A percentile compares a stretch with the other conserved stretches of the same genome.
phyloP scores from a whole-genome alignment of 345 rosid genomes.

The Moricandia arvensis region DNA sequence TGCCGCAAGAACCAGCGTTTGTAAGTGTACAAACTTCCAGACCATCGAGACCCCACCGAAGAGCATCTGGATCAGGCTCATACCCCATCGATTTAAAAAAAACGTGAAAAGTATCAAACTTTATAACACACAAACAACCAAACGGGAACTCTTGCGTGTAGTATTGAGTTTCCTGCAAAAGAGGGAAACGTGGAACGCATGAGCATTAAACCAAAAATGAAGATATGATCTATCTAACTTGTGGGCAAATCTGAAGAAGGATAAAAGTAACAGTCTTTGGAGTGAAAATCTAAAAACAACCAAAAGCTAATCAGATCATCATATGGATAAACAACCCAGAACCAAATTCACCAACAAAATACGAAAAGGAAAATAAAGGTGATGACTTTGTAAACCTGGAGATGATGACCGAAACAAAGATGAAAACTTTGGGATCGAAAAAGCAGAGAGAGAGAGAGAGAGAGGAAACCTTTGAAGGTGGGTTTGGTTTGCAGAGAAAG shows the following conservation, averaged over 20 bases:
- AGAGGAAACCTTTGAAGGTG: conserved; percentile 13
- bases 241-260: background rate
- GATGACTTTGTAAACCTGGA: conserved; percentile 6
- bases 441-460: background rate
- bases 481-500: conserved; percentile 14
- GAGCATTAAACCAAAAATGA: background rate
- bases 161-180: conserved; percentile 17
- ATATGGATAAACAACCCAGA: conserved; percentile 21
- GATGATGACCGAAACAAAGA: conserved; percentile 18
- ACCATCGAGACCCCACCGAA: conserved; percentile 76
- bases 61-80: conserved; percentile 68
- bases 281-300: background rate
- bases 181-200: conserved; percentile 23
- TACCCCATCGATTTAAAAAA: conserved; percentile 22
- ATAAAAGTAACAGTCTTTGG: background rate
- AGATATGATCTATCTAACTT: background rate
- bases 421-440: background rate
- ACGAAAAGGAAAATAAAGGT: background rate
- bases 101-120: background rate
- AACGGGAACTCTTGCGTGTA: background rate
- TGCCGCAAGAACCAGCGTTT: conserved; percentile 48
- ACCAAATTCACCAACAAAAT: conserved; percentile 15
- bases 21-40: conserved; percentile 58
- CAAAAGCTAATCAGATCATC: background rate
- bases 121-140: background rate